Conservation (phyloP, 1,284 basidiomycete genomes). For the Gymnopus androsaceus region DNA sequence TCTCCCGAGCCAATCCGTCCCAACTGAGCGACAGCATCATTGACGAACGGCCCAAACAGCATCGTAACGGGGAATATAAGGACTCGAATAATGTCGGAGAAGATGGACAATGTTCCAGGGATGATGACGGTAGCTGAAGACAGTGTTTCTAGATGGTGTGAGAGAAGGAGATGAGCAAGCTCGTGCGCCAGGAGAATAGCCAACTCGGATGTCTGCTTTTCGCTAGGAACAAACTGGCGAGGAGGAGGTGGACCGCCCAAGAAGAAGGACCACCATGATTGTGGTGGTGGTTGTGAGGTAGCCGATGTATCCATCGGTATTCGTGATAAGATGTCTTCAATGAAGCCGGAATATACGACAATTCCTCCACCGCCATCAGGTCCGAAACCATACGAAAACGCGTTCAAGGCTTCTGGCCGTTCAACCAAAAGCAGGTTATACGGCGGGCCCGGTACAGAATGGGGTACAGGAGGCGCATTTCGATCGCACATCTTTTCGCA, state of each 20-base stretch:
- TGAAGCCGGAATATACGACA: slow-evolving; percentile 86
- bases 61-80: slow-evolving; percentile 85
- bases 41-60: slow-evolving; percentile 88
- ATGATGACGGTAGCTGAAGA: slow-evolving; percentile 81
- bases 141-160: slow-evolving; percentile 87
- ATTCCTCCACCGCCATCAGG: slow-evolving; percentile 87
- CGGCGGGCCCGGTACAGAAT: slow-evolving; percentile 75
- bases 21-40: slow-evolving; percentile 83
- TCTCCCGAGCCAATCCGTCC: slow-evolving; percentile 77
- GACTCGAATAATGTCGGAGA: slow-evolving; percentile 74
- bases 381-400: slow-evolving; percentile 91
- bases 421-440: slow-evolving; percentile 87
- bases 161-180: slow-evolving; percentile 82
- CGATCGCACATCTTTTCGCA: slow-evolving; percentile 52
- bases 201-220: slow-evolving; percentile 80
- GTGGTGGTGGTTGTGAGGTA: slow-evolving; percentile 22
- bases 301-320: slow-evolving; percentile 29
- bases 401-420: slow-evolving; percentile 75
- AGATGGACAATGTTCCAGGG: slow-evolving; percentile 76
- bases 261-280: slow-evolving; percentile 51
- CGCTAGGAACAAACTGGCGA: slow-evolving; percentile 60
- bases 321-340: slow-evolving; percentile 75
- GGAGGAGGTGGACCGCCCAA: slow-evolving; percentile 44
- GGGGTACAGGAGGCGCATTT: slow-evolving; percentile 43
- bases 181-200: slow-evolving; percentile 88